Conservation (phyloP, 805 yeast species). For the Pichia ethanolica region DNA sequence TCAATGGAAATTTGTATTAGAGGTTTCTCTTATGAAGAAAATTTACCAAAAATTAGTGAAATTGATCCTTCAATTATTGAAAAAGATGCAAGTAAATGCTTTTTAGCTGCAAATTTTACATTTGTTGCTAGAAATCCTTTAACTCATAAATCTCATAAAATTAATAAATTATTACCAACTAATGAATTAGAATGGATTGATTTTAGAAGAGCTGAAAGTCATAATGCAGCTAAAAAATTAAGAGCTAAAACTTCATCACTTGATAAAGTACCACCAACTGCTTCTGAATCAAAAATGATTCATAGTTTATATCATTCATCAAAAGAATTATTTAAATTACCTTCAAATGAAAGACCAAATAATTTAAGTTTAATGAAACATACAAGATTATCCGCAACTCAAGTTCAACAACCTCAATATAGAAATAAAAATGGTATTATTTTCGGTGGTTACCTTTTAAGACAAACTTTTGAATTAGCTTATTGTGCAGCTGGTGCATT, state of each 20-base stretch:
- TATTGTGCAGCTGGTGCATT: slow-evolving; percentile 90
- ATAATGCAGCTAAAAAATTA: slow-evolving; percentile 77
- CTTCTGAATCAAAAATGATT: slow-evolving; percentile 63
- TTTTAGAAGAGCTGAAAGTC: slow-evolving; percentile 82
- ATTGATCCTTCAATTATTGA: slow-evolving; percentile 52
- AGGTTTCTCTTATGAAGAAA: slow-evolving; percentile 68
- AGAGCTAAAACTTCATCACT: slow-evolving; percentile 60
- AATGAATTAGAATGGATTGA: slow-evolving; percentile 74
- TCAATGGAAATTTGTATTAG: slow-evolving; percentile 93
- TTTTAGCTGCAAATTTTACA: slow-evolving; percentile 85
- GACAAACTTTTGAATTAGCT: slow-evolving; percentile 91
- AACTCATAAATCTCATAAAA: slow-evolving; percentile 84
- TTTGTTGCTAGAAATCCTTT: slow-evolving; percentile 93
- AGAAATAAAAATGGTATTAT: slow-evolving; percentile 93
- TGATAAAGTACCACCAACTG: slow-evolving; percentile 65
- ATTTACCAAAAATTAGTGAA: slow-evolving; percentile 33
- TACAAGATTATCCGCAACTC: slow-evolving; percentile 63
- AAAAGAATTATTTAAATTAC: slow-evolving; percentile 28
- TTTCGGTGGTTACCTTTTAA: slow-evolving; percentile 88
- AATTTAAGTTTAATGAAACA: slow-evolving; percentile 62
- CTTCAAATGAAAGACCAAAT: slow-evolving; percentile 33
- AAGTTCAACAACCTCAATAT: slow-evolving; percentile 94
- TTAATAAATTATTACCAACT: slow-evolving; percentile 71
- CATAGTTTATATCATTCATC: slow-evolving; percentile 68
- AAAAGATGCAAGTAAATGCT: slow-evolving; percentile 49